Percentiles rank a stretch among this genome's conserved stretches.
Evolutionary conservation across 2,329 filamentous ascomycete genomes (phyloP).

Genomic region (Fusarium praegraminearum): DNA sequence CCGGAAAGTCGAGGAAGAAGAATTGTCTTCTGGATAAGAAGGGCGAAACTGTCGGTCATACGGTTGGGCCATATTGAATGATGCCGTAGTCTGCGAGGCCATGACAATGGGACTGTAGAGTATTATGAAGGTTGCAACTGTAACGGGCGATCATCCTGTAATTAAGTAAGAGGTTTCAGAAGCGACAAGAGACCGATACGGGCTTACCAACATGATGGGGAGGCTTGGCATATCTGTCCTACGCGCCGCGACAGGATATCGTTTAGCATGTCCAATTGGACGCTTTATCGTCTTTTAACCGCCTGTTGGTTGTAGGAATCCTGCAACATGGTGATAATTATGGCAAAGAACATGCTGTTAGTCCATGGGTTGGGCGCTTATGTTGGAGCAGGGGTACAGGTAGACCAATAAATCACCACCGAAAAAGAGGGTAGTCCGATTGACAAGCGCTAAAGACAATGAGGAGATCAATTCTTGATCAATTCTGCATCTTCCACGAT

Average conservation of each 20-base stretch:
- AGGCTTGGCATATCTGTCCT: neutral
- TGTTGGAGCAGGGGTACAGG: neutral
- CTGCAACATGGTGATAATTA: neutral
- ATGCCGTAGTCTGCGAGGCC: neutral
- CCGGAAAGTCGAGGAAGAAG: neutral
- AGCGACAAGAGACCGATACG: neutral
- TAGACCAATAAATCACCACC: neutral
- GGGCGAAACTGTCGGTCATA: neutral
- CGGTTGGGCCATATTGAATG: neutral
- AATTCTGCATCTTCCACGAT: neutral
- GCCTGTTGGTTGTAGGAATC: neutral
- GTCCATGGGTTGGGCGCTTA: neutral
- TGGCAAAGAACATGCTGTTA: too few species aligned
- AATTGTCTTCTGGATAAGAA: neutral
- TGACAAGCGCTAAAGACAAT: neutral
- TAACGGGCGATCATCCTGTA: neutral
- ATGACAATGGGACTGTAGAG: neutral
- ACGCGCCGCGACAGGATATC: neutral
- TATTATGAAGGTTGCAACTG: neutral
- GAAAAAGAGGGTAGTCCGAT: neutral
- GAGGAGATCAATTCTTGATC: neutral
- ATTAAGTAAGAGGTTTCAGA: neutral
- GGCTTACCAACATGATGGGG: neutral
- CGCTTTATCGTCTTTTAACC: neutral
- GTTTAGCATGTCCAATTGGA: neutral